These are phyloP conservation scores for Plantago rigida DNA, from an alignment of 305 asterid species.

Conservation along the genomic window DNA sequence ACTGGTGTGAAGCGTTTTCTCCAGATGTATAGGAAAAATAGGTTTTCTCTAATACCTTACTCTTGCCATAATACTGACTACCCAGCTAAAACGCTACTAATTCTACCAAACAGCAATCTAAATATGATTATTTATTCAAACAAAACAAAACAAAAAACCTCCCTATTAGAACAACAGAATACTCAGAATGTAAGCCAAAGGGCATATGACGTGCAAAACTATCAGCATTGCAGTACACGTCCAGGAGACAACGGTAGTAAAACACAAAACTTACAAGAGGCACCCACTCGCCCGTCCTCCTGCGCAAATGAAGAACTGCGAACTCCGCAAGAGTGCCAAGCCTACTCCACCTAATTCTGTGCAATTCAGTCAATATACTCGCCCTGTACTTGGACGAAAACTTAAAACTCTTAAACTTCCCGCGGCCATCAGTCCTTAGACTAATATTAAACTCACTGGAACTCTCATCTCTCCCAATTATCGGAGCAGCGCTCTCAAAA, in stretches of 20 bases:
- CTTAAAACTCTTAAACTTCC: slow-evolving; percentile 78
- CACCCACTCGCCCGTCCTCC: slow-evolving; percentile 73
- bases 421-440: slow-evolving; percentile 89
- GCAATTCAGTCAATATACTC: slow-evolving; percentile 82
- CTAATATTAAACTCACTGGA: slow-evolving; percentile 70
- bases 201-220: neutral
- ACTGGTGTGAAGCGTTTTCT: too few species aligned
- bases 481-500: slow-evolving; percentile 78
- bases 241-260: slow-evolving; percentile 8
- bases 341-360: slow-evolving; percentile 75
- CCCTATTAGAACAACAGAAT: too few species aligned
- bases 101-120: too few species aligned
- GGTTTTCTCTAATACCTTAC: too few species aligned
- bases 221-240: slow-evolving; percentile 9
- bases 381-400: slow-evolving; percentile 79
- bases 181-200: slow-evolving; percentile 8
- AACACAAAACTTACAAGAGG: slow-evolving; percentile 52
- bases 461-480: slow-evolving; percentile 71
- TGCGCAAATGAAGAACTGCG: slow-evolving; percentile 68
- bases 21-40: too few species aligned
- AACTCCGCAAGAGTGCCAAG: slow-evolving; percentile 60
- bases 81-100: too few species aligned
- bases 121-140: too few species aligned
- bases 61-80: too few species aligned
- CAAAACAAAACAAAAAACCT: too few species aligned